Evolutionary conservation across 2,329 filamentous ascomycete genomes (phyloP), one percentile per base, ranked within the genome.

Genomic region (Ceratocystis smalleyi): DNA sequence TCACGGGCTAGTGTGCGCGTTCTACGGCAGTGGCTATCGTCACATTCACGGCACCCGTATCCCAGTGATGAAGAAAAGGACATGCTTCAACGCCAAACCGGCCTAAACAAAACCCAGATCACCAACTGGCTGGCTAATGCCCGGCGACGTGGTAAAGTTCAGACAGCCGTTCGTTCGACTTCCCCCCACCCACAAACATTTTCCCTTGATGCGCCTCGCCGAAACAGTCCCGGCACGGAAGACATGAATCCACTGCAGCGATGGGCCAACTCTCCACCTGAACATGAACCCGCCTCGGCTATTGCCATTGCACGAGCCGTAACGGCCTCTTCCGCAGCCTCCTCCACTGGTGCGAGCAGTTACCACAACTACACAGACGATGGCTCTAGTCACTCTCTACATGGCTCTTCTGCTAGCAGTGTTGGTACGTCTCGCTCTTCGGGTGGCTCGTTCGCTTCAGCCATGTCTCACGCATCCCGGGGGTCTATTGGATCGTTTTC

Each of bases 91-190:
- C 80, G 82, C 59, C 82, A 87, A 69, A 96, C 91, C 0, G 89
- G 90, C 6, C 78, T 96, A 49, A 91, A 84, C 72, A 84, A 89
- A 70, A 87, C 81, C 15, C 91, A 96, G 71, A 92, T 96, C 69
- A 86, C 86, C 10, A 95, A 95, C 72, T 96, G 91, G 91, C 83
- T 96, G 59, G 91, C 91, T 66, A 96, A 96, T 73, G 90, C 90
- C 65, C 84, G 91, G 54, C 83, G 91, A 65, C 82, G 91, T 67
- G 86, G 88, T 69, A 96, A 95, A 76, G 84, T 87, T 64, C 83
- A 85, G 59, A 17, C 64, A 15, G 78, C 82, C 1, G 83, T 83
- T 59, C 80, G 86, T 68, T 84, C 83, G 35, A 83, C 81, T 19
- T 91, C 89, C 3, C 88, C 89, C 0, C 83, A 86, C 69, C 65